Percentiles rank a stretch among this genome's conserved stretches.
These are phyloP conservation scores for Globisporangium barbulae DNA, from an alignment of 352 stramenopile species.

Conservation along the genomic window DNA sequence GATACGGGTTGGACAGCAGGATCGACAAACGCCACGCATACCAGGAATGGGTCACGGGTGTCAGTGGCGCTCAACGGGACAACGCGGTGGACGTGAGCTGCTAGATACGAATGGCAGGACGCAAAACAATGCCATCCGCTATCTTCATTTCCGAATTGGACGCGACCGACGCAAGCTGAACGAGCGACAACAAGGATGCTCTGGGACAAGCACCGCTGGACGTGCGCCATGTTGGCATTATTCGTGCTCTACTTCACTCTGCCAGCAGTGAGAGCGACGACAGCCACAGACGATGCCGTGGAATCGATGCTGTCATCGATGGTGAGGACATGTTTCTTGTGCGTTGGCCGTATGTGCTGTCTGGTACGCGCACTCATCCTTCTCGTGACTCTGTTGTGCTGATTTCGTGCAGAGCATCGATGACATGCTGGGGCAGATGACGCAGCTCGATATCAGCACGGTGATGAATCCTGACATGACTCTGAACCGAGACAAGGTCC, in stretches of 20 bases:
- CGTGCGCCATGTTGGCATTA: not conserved
- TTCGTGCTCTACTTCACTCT: not conserved
- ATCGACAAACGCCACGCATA: not conserved
- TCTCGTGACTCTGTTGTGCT: not conserved
- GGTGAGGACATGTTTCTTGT: slow-evolving; percentile 3
- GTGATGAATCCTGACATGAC: slow-evolving; percentile 65
- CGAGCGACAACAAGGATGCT: slow-evolving; percentile 1
- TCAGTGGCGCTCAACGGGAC: not conserved
- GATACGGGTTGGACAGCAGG: slow-evolving; percentile 7
- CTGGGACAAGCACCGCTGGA: slow-evolving; percentile 3
- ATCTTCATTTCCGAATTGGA: slow-evolving; percentile 5
- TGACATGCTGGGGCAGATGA: slow-evolving; percentile 88
- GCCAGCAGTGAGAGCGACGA: not conserved
- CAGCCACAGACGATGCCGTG: not conserved
- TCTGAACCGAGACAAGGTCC: slow-evolving; percentile 58
- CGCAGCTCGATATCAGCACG: slow-evolving; percentile 86
- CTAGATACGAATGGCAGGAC: not conserved
- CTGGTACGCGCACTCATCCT: no score
- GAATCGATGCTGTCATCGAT: slow-evolving; percentile 15
- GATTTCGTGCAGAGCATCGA: slow-evolving; percentile 19
- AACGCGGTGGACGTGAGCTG: not conserved
- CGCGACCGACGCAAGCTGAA: not conserved
- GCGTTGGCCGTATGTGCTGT: no score
- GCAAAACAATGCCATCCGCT: not conserved
- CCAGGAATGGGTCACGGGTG: not conserved